Evolutionary conservation across 345 rosid species (phyloP).

Genomic region (Eucalyptus marginata): DNA sequence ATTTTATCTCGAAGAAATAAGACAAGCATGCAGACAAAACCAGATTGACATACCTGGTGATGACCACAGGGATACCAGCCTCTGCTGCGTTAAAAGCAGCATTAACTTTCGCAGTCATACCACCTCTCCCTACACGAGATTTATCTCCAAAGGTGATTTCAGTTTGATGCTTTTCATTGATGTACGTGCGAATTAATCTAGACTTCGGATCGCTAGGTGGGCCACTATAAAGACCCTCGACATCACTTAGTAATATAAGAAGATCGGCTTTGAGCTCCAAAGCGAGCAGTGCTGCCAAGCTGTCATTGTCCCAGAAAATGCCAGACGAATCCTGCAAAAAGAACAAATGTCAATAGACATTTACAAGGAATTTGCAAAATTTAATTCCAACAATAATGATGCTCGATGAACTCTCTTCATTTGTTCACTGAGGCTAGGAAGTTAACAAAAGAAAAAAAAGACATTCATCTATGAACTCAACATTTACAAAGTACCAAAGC

Average conservation of each 20-base stretch:
- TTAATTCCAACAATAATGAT: neutral
- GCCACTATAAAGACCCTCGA: conserved; percentile 92
- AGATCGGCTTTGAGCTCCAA: conserved; percentile 94
- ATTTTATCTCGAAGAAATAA: neutral
- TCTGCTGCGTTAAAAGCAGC: conserved; percentile 91
- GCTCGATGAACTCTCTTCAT: neutral
- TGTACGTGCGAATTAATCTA: conserved; percentile 76
- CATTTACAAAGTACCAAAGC: neutral
- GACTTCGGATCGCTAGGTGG: conserved; percentile 93
- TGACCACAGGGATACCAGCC: conserved; percentile 92
- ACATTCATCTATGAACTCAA: neutral
- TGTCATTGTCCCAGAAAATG: conserved; percentile 99
- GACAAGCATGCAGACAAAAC: neutral
- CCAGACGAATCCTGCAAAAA: conserved; percentile 88
- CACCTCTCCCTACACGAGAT: conserved; percentile 98
- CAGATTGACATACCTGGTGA: conserved; percentile 53
- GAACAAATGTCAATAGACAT: neutral
- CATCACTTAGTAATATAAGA: conserved; percentile 90
- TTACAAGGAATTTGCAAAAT: neutral
- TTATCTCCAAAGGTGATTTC: conserved; percentile 97
- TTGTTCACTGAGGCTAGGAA: neutral
- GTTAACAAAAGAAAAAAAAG: neutral
- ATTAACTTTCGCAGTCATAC: conserved; percentile 97
- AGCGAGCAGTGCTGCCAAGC: conserved; percentile 91
- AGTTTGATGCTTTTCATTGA: conserved; percentile 66